Evolutionary conservation across 129 eudicot species (phyloP), one percentile per base, ranked within the genome.

Genomic region (Arctium minus): DNA sequence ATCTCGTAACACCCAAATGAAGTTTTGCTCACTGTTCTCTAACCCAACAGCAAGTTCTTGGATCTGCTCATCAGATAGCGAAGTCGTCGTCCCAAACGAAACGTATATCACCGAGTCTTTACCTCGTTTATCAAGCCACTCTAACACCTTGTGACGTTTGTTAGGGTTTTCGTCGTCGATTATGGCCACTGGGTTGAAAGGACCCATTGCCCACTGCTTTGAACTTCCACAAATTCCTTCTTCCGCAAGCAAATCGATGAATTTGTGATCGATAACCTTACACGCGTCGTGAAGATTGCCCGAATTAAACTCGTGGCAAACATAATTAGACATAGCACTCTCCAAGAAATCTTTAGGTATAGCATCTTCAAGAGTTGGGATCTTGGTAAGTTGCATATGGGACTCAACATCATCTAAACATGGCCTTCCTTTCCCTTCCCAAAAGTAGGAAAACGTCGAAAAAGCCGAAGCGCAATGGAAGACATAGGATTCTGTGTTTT

Each of bases 401-500:
- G 46, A 72, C 29, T 60, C 44, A 1, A 27, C 87, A 7, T 79
- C 81, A 18, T 53, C 18, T 0, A 81, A 67, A 29, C 31, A 31
- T 3, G 90, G 92, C 22, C 42, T 75, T 6, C 88, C 88, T 75
- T 83, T 22, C 2, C 2, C 0, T 6, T n/a, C 37, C 87, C 92
- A 88, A 80, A 84, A 0, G 1, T 62, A 5, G 79, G 73, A 48
- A 35, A 74, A 80, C 36, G 79, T 82, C 0, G 68, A 35, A 4
- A 74, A 74, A 74, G 88, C 96, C 27, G 91, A 91, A 17, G 79
- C 79, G 42, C 76, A 4, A 73, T 74, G 72, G 40, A 89, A 88
- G 0, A 79, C 65, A 72, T 86, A 91, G 27, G 89, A 67, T 74
- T 91, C 91, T 1, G 76, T 88, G 46, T 89, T 89, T 5, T 82